phyloP scores from a whole-genome alignment of 495 filamentous ascomycete genomes.

The Aspergillus ellipticus region DNA sequence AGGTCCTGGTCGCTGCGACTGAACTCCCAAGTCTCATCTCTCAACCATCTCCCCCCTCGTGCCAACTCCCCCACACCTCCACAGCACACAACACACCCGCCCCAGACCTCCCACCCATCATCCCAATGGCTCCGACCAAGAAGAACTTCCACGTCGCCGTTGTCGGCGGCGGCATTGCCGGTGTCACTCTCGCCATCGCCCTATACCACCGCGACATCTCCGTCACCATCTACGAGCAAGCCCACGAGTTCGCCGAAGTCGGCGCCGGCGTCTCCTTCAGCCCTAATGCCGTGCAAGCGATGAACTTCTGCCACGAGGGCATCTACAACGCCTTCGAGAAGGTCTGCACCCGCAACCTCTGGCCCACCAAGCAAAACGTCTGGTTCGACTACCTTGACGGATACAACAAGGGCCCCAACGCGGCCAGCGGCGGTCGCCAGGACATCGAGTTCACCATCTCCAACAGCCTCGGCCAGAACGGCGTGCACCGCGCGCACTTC shows the following conservation, averaged over 20 bases:
- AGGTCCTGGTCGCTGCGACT: not conserved
- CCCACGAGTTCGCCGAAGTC: conserved; percentile 47
- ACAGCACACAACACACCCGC: not conserved
- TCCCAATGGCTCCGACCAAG: conserved; percentile 8
- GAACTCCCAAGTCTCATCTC: too few species aligned
- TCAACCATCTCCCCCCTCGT: too few species aligned
- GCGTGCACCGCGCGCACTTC: conserved; percentile 50
- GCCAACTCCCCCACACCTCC: not conserved
- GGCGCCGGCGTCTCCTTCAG: conserved; percentile 62
- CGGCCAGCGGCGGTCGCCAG: conserved; percentile 6
- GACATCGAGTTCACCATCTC: conserved; percentile 24
- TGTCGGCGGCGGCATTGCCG: conserved; percentile 37
- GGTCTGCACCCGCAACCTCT: conserved; percentile 37
- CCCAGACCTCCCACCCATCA: not conserved
- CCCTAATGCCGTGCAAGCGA: conserved; percentile 55
- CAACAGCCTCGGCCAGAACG: conserved; percentile 26
- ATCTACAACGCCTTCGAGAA: conserved; percentile 41
- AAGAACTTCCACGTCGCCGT: conserved; percentile 34
- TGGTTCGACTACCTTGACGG: conserved; percentile 29
- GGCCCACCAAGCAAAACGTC: conserved; percentile 26
- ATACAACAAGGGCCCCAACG: conserved; percentile 8
- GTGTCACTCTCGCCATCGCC: conserved; percentile 32
- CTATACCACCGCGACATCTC: conserved; percentile 33
- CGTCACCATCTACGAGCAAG: conserved; percentile 53
- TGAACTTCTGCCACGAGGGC: conserved; percentile 47